Base-by-base conservation (phyloP, 441 rosid genomes). In the Populus hybrid region DNA sequence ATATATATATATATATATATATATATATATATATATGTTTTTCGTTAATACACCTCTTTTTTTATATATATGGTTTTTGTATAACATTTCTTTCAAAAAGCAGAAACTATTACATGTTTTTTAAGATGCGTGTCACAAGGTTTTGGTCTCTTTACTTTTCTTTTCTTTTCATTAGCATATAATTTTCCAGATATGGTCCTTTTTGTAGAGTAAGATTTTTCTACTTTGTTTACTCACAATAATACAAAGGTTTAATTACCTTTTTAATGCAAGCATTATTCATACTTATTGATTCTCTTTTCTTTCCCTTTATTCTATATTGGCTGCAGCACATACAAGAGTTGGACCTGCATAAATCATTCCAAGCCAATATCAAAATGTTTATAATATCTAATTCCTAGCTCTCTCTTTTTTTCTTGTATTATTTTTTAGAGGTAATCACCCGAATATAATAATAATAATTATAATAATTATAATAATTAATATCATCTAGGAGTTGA, bases 81-180 rank as follows among this genome's bases (percentile, higher is more conserved):
- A 5, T n/a, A 53, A 42, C n/a, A 76, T 21, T 84, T 83, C 84
- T 84, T 88, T 80, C 73, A 38, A 69, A 88, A 85, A 89, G 92
- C 78, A 85, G 85, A 86, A 83, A 84, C 75, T 24, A 53, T 26
- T 64, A 12, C 28, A 26, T 9, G 28, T 65, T 73, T 77, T 81
- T 67, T 50, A 61, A 78, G 83, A 84, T 78, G 91, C 94, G 89
- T 90, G 91, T 82, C 81, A 68, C 72, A 28, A 80, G 88, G 96
- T 86, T 91, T 89, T 85, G 86, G 89, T 70, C 72, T 84, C 81
- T 85, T 87, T 2, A 9, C 46, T 85, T 80, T 78, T 82, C 84
- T 84, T 61, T 78, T 79, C 70, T 81, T 78, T 73, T 59, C 40
- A 16, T 84, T 9, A 65, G 4, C 23, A 40, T 64, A 42, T 38